Conservation (phyloP, 208 protist genomes). For the Vickermania ingenoplastis region DNA sequence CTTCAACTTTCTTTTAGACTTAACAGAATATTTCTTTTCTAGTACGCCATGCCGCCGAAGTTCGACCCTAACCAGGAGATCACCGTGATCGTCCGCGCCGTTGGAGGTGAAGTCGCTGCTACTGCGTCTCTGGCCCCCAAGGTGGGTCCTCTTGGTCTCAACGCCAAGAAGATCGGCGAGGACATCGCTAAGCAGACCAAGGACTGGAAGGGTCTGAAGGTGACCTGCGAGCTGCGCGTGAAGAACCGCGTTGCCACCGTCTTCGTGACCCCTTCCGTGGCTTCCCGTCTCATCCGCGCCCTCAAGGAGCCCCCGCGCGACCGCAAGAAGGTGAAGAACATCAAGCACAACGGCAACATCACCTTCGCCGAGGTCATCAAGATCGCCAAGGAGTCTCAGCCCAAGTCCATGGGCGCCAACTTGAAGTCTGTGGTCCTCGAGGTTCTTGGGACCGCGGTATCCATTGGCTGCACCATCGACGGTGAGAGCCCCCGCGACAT, state of each 20-base stretch:
- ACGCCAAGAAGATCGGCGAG: slow-evolving; percentile 99
- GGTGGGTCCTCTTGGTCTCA: slow-evolving; percentile 98
- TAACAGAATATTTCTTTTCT: no score
- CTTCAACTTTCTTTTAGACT: no score
- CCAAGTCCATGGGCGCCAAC: slow-evolving; percentile 91
- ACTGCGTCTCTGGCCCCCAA: slow-evolving; percentile 98
- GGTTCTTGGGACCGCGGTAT: slow-evolving; percentile 97
- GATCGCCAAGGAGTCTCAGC: slow-evolving; percentile 94
- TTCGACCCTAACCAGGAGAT: slow-evolving; percentile 89
- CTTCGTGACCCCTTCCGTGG: slow-evolving; percentile 94
- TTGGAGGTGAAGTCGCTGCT: slow-evolving; percentile 97
- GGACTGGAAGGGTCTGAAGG: slow-evolving; percentile 99
- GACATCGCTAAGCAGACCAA: slow-evolving; percentile 98
- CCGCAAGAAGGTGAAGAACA: slow-evolving; percentile 99
- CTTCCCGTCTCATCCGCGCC: slow-evolving; percentile 96
- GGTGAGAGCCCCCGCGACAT: slow-evolving; percentile 91
- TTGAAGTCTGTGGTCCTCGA: slow-evolving; percentile 96
- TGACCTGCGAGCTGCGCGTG: slow-evolving; percentile 97
- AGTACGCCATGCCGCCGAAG: slow-evolving; percentile 97
- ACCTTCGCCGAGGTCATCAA: slow-evolving; percentile 95
- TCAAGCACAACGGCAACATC: slow-evolving; percentile 99
- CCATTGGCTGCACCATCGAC: slow-evolving; percentile 98
- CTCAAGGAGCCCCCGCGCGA: slow-evolving; percentile 99
- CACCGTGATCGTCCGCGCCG: slow-evolving; percentile 90
- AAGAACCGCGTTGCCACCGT: slow-evolving; percentile 98